These are phyloP conservation scores for Diaporthe sp. DNA, from an alignment of 2,329 filamentous ascomycete genomes.

Conservation along the genomic window DNA sequence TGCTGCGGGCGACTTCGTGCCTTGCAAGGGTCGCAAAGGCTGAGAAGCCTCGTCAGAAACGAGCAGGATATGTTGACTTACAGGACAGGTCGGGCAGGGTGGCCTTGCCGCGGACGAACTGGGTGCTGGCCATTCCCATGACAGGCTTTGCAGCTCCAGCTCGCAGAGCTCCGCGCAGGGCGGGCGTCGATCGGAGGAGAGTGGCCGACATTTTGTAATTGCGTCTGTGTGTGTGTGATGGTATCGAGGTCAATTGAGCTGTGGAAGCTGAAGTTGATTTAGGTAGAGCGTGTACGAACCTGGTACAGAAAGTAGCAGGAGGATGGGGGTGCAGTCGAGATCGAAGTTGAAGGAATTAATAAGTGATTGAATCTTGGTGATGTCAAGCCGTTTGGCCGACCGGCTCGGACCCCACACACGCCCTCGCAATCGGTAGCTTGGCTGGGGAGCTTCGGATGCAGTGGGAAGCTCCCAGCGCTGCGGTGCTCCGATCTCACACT, in stretches of 20 bases:
- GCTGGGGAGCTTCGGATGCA: constrained; percentile 41
- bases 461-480: constrained; percentile 31
- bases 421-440: background rate
- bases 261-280: background rate
- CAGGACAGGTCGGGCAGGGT: constrained; percentile 89
- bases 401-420: constrained; percentile 28
- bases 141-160: constrained; percentile 72
- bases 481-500: constrained; percentile 18
- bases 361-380: constrained; percentile 25
- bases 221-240: constrained; percentile 10
- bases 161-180: constrained; percentile 78
- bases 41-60: background rate
- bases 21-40: background rate
- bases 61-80: constrained; percentile 48
- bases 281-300: constrained; percentile 34
- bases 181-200: constrained; percentile 78
- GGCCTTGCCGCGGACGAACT: constrained; percentile 87
- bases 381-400: constrained; percentile 34
- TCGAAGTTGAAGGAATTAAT: constrained; percentile 2
- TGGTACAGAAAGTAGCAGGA: constrained; percentile 7
- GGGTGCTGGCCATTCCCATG: constrained; percentile 77
- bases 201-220: constrained; percentile 78
- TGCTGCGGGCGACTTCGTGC: no score
- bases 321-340: no score
- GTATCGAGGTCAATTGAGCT: background rate